Evolutionary conservation across 2,329 filamentous ascomycete genomes (phyloP), one percentile per base, ranked within the genome.

Genomic region (Phialophora tarda): DNA sequence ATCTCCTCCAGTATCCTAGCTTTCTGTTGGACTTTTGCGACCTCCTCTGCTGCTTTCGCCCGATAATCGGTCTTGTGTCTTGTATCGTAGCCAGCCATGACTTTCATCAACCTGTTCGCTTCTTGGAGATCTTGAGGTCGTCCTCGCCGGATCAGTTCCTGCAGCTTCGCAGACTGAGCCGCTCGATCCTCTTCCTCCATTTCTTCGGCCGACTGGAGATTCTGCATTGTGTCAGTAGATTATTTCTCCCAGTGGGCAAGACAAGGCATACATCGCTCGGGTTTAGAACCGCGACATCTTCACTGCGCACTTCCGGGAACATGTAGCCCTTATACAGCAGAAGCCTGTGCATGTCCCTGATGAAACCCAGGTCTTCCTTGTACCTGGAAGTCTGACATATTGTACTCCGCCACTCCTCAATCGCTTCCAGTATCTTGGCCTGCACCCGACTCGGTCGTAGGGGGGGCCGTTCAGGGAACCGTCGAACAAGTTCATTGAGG

Each of bases 301-400:
- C 95, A 70, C 90, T 86, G 73, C 92, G 88, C 71, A 99, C 88
- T 76, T 96, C 93, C 4, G 95, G 95, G 77, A 99, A 99, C 59
- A 91, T 87, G 76, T 99, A 99, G 62, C 95, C 95, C 81, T 99
- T 99, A 83, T 97, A 97, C 77, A 92, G 93, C 74, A 99, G 82
- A 72, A 99, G 81, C 63, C 95, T 86, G 79, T 99, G 95, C 95
- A 99, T 99, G 78, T 99, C 95, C 75, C 95, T 83, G 74, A 99
- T 96, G 77, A 96, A 97, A 5, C 95, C 95, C 72, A 99, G 77
- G 76, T 99, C 95, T 76, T 98, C 94, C 83, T 95, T 97, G 84
- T 99, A 97, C 73, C 94, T 87, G 77, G 93, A 97, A 48, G 94
- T 99, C 79, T 97, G 92, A 83, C 95, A 99, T 84, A 99, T 98